phyloP scores from a whole-genome alignment of 495 filamentous ascomycete species.

The Penicillium nucicola region DNA sequence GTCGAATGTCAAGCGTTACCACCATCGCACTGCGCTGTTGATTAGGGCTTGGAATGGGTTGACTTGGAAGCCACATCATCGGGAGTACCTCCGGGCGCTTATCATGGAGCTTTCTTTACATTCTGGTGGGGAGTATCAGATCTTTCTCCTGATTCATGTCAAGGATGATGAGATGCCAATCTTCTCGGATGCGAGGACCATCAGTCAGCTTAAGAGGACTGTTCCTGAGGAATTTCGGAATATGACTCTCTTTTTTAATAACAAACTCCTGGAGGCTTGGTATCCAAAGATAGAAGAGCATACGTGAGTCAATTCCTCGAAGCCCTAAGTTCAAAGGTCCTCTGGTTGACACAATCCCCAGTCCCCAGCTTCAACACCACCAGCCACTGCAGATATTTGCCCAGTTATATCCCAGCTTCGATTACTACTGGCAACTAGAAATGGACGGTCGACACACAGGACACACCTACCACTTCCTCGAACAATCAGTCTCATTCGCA shows the following conservation, averaged over 20 bases:
- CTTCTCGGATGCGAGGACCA: conserved; percentile 51
- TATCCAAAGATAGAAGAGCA: conserved; percentile 28
- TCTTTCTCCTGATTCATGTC: conserved; percentile 73
- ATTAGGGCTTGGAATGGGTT: conserved; percentile 67
- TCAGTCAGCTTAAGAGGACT: conserved; percentile 41
- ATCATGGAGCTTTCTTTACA: conserved; percentile 69
- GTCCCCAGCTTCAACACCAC: conserved; percentile 25
- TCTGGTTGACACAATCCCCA: conserved; percentile 1
- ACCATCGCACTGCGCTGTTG: conserved; percentile 61
- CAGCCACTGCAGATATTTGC: conserved; percentile 52
- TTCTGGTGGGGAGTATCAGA: conserved; percentile 73
- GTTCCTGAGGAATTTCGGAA: conserved; percentile 64
- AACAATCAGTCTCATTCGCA: conserved; percentile 56
- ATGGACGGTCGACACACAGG: conserved; percentile 70
- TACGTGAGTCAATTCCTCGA: conserved; percentile 3
- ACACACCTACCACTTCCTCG: conserved; percentile 67
- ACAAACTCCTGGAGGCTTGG: conserved; percentile 25
- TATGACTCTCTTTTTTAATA: conserved; percentile 68
- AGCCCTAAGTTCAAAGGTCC: not conserved
- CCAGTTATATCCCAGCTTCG: conserved; percentile 65
- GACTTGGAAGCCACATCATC: conserved; percentile 66
- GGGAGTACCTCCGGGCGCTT: conserved; percentile 67
- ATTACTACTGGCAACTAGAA: conserved; percentile 76
- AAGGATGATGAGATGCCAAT: conserved; percentile 51
- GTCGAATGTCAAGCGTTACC: conserved; percentile 10